Evolutionary conservation across 306 rosid species (phyloP).

Genomic region (Prunus mira): DNA sequence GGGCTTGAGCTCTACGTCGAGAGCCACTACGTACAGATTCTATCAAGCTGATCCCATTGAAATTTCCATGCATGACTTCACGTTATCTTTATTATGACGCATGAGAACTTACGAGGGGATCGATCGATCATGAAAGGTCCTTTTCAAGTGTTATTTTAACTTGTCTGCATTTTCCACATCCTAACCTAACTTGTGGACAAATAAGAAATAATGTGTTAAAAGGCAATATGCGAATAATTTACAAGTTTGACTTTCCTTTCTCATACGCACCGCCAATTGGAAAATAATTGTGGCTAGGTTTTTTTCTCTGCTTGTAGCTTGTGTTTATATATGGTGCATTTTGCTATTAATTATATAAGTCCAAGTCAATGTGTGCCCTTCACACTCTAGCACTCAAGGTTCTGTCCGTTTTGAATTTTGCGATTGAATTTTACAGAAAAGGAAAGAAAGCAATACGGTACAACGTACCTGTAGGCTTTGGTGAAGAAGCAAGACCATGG

Average conservation of each 20-base stretch:
- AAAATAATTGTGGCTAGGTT: neutral
- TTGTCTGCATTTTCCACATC: slow-evolving; percentile 37
- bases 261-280: neutral
- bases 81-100: neutral
- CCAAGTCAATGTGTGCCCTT: too few relatives aligned
- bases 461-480: too few relatives aligned
- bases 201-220: neutral
- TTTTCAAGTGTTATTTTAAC: slow-evolving; percentile 45
- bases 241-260: slow-evolving; percentile 25
- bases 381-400: neutral
- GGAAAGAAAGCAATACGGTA: too few relatives aligned
- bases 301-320: neutral
- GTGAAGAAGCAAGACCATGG: too few relatives aligned
- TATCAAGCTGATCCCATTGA: neutral
- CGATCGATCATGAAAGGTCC: slow-evolving; percentile 13
- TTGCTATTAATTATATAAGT: too few relatives aligned
- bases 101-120: neutral
- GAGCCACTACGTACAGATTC: too few relatives aligned
- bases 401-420: neutral
- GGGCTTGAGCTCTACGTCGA: too few relatives aligned
- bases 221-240: neutral
- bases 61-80: neutral
- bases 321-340: too few relatives aligned
- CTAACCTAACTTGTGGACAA: slow-evolving; percentile 46
- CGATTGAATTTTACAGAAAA: neutral